A percentile compares a stretch with the other conserved stretches of the same genome.
Evolutionary conservation across 805 yeast species (phyloP).

Genomic region (Candida hispaniensis): DNA sequence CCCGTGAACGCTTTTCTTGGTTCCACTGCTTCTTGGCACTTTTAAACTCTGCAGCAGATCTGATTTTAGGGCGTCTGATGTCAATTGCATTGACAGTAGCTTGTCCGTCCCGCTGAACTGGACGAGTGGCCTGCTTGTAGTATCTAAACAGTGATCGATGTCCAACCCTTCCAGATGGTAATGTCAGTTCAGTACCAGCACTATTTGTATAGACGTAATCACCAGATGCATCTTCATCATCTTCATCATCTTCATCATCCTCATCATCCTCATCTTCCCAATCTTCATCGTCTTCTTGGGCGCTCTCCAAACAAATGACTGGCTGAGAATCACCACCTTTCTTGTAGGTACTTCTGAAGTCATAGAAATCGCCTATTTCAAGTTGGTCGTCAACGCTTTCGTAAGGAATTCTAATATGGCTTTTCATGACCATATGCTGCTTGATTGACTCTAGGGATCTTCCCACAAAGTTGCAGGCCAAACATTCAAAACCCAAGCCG

Average conservation of each 20-base stretch:
- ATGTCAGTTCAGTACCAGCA: slow-evolving; percentile 52
- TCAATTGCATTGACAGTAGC: slow-evolving; percentile 72
- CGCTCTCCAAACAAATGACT: slow-evolving; percentile 33
- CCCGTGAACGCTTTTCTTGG: slow-evolving; percentile 40
- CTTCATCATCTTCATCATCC: slow-evolving; percentile 23
- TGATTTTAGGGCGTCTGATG: slow-evolving; percentile 26
- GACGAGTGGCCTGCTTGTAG: slow-evolving; percentile 52
- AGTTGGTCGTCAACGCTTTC: slow-evolving; percentile 69
- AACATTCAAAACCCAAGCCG: slow-evolving; percentile 72
- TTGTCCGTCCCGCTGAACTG: slow-evolving; percentile 51
- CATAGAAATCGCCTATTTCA: slow-evolving; percentile 72
- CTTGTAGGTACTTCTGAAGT: slow-evolving; percentile 56
- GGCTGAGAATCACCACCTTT: slow-evolving; percentile 28
- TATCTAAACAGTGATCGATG: slow-evolving; percentile 67
- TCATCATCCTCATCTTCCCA: slow-evolving; percentile 32
- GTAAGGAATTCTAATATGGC: slow-evolving; percentile 83
- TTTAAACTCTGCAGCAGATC: slow-evolving; percentile 33
- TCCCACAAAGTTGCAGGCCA: slow-evolving; percentile 80
- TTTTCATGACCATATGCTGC: slow-evolving; percentile 75
- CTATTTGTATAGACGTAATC: slow-evolving; percentile 37
- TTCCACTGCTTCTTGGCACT: slow-evolving; percentile 53
- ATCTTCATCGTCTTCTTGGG: slow-evolving; percentile 31
- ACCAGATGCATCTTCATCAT: slow-evolving; percentile 23
- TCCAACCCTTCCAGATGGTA: slow-evolving; percentile 77
- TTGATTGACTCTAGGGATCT: slow-evolving; percentile 72